These are phyloP conservation scores for Globisporangium mamillatum DNA, from an alignment of 352 stramenopile genomes.

Conservation along the genomic window DNA sequence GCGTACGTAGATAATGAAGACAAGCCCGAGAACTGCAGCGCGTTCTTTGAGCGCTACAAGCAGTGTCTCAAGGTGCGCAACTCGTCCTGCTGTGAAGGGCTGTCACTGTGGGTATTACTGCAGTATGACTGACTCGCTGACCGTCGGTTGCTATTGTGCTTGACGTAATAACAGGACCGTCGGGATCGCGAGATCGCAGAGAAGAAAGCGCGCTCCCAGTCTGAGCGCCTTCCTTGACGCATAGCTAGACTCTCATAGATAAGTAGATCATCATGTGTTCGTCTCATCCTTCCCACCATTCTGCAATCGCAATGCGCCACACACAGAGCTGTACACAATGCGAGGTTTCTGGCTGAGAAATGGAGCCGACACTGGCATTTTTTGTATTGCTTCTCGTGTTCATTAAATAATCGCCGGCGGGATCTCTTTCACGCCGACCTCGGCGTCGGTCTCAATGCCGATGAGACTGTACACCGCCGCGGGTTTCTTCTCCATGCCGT, in stretches of 20 bases:
- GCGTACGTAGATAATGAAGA: constrained; percentile 42
- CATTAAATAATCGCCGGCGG: constrained; percentile 61
- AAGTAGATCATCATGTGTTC: neutral
- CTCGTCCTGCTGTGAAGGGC: neutral
- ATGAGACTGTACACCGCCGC: constrained; percentile 60
- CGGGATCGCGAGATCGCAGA: constrained; percentile 36
- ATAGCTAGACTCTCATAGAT: neutral
- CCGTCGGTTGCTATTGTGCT: neutral
- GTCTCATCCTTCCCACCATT: neutral
- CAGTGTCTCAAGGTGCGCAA: constrained; percentile 47
- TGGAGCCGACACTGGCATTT: neutral
- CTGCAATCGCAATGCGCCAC: neutral
- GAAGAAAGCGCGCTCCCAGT: constrained; percentile 26
- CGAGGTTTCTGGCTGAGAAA: neutral
- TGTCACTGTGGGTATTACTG: neutral
- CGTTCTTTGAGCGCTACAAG: constrained; percentile 70
- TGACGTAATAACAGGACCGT: constrained; percentile 25
- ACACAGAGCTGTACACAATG: no score
- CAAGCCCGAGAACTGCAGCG: constrained; percentile 38
- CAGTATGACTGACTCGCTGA: neutral
- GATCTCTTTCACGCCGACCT: constrained; percentile 63
- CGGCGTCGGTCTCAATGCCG: constrained; percentile 68
- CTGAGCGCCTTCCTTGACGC: neutral
- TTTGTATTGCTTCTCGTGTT: neutral
- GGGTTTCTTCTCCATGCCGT: constrained; percentile 83